Percentiles rank a stretch among this genome's conserved stretches.
Conservation (phyloP, 192 early-diverging fungal species). For the Chytriomyces sp. region DNA sequence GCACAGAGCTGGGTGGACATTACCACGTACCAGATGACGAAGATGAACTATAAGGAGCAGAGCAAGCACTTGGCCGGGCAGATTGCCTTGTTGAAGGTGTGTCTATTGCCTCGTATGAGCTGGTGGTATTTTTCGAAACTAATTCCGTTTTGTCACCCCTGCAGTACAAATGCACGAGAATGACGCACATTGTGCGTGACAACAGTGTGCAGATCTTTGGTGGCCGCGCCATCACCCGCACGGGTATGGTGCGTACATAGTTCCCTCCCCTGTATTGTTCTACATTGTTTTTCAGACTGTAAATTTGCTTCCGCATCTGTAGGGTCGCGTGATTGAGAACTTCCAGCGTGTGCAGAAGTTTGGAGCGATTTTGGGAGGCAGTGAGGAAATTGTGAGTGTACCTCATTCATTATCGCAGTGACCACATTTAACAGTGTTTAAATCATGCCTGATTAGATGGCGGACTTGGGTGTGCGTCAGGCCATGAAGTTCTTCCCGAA, state of each 20-base stretch:
- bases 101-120: not conserved
- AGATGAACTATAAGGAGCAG: constrained; percentile 68
- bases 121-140: not conserved
- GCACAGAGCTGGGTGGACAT: constrained; percentile 45
- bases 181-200: constrained; percentile 62
- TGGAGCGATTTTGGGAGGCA: constrained; percentile 53
- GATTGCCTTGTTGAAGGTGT: constrained; percentile 62
- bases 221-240: constrained; percentile 68
- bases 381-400: constrained; percentile 57
- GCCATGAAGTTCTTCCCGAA: constrained; percentile 53
- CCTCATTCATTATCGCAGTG: no score
- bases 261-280: not conserved
- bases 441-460: no score
- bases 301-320: not conserved
- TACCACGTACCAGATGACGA: constrained; percentile 70
- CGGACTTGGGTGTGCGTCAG: constrained; percentile 64
- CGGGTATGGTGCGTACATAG: constrained; percentile 54
- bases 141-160: not conserved
- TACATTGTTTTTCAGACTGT: not conserved
- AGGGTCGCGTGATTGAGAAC: constrained; percentile 59
- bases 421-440: no score
- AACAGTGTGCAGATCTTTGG: constrained; percentile 76
- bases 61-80: constrained; percentile 64
- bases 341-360: constrained; percentile 55
- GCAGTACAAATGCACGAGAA: constrained; percentile 49